Conservation (phyloP, 306 rosid species). For the Nissolia schottii region DNA sequence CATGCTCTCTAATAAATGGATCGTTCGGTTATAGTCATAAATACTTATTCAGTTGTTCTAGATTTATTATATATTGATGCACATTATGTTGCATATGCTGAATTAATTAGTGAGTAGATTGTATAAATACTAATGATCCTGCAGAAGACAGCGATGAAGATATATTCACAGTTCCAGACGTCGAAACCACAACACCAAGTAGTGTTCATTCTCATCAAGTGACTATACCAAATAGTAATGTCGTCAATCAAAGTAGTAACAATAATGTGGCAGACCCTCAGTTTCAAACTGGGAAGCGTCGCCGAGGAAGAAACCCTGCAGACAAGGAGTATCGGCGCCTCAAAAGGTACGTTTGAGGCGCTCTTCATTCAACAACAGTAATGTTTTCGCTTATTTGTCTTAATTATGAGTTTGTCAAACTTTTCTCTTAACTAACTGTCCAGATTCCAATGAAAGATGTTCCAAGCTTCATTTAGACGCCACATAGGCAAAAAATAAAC, state of each 20-base stretch:
- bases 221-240: not conserved
- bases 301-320: constrained; percentile 50
- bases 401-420: no score
- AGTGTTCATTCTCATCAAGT: constrained; percentile 9
- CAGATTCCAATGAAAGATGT: no score
- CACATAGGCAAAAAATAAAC: no score
- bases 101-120: not conserved
- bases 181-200: constrained; percentile 18
- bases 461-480: no score
- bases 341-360: constrained; percentile 66
- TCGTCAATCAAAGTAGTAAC: not conserved
- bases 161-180: constrained; percentile 56
- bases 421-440: no score
- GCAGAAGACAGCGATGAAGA: constrained; percentile 64
- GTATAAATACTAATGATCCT: not conserved
- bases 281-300: constrained; percentile 36
- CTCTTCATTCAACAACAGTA: no score
- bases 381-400: no score
- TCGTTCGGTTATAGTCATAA: no score
- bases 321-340: constrained; percentile 61
- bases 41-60: no score
- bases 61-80: no score
- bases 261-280: constrained; percentile 15
- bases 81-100: not conserved
- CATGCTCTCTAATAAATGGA: no score